Base-by-base conservation (phyloP, 2,329 filamentous ascomycete genomes). In the Fusarium kyushuense region DNA sequence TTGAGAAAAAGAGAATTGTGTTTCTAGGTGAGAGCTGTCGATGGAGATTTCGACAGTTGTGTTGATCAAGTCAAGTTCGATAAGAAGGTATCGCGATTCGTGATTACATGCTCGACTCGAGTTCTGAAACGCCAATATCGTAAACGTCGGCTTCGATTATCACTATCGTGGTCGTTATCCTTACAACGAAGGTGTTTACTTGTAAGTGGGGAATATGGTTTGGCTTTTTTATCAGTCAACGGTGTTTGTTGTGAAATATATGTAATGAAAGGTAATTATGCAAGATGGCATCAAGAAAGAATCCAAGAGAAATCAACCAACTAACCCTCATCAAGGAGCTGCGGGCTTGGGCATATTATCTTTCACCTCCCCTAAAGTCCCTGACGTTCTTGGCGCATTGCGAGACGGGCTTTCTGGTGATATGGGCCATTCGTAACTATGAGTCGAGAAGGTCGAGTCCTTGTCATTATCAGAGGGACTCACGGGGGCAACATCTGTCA, bases 351-450 rank as follows among this genome's bases (percentile, higher is more conserved):
- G 23, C 12, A 9, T 19, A 12, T 21, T 40, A 29, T 33, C 41
- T 42, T n/a, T 27, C 21, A 47, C 19, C 17, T 47, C 53, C 11
- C 48, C 57, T 27, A 48, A 17, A 36, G 30, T 30, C 19, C 35
- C 32, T 14, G 30, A 23, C 19, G 27, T 54, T 42, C 32, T 29
- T 38, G 19, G 16, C 10, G 23, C 47, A 21, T 40, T 27, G n/a
- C 38, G n/a, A 6, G 13, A 14, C 16, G 47, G 43, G n/a, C 35
- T 58, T 7, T 57, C 61, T 16, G 54, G 48, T 8, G 48, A 58
- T 19, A 57, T 65, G 3, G 61, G 61, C 65, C 55, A 52, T 21
- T 54, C 48, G 16, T 53, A 25, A 21, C 48, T 63, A 21, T 40
- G 45, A 13, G 27, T 35, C 11, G 43, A 58, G n/a, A 51, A 45